Percentiles rank a stretch among this genome's conserved stretches.
Evolutionary conservation across 164 flowering plant species (phyloP).

Genomic region (Nelumbo lutea): DNA sequence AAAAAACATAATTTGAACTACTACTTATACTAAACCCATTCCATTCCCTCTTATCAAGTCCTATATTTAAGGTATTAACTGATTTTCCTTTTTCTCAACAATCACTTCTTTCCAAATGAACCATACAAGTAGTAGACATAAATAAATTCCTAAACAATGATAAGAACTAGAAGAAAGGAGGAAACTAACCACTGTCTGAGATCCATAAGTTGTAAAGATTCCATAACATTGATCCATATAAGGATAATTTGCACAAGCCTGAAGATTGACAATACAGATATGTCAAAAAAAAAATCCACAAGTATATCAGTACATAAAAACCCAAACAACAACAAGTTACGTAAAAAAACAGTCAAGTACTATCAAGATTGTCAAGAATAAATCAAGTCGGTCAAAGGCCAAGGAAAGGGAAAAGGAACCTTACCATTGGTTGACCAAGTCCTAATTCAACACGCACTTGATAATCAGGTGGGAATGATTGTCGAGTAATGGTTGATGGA

Average conservation of each 20-base stretch:
- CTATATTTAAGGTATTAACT: too few species aligned
- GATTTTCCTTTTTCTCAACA: too few species aligned
- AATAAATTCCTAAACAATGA: neutral
- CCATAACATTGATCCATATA: conserved; percentile 54
- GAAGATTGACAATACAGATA: conserved; percentile 2
- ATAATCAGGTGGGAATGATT: conserved; percentile 34
- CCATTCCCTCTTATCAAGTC: too few species aligned
- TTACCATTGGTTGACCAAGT: conserved; percentile 62
- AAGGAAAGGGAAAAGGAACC: neutral
- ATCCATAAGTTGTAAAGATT: conserved; percentile 49
- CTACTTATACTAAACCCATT: too few species aligned
- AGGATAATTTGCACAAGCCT: conserved; percentile 56
- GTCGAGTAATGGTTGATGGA: conserved; percentile 26
- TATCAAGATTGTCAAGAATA: neutral
- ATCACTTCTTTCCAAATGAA: neutral
- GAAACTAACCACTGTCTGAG: conserved; percentile 48
- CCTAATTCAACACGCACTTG: conserved; percentile 47
- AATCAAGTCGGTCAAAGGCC: neutral
- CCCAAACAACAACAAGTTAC: too few species aligned
- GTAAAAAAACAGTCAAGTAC: neutral
- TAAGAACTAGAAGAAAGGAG: neutral
- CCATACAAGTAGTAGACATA: neutral
- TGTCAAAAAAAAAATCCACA: conserved; percentile 3
- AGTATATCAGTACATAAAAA: conserved; percentile 2
- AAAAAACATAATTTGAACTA: too few species aligned